phyloP scores from a whole-genome alignment of 2,329 filamentous ascomycete species.

The Dissoconium aciculare region DNA sequence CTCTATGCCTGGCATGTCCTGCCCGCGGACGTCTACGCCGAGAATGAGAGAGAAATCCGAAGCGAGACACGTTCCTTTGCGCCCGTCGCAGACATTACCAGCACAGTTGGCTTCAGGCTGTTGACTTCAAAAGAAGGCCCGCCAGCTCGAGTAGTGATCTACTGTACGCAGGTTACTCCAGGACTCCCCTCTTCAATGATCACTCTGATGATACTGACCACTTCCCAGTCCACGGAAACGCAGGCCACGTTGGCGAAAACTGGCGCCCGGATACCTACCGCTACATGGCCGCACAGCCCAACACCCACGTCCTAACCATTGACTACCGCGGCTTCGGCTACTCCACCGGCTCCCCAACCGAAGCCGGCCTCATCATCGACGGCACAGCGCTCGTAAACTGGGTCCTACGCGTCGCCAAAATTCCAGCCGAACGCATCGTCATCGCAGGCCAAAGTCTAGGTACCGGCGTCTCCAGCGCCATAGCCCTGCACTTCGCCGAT shows the following conservation, averaged over 20 bases:
- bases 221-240: slow-evolving; percentile 53
- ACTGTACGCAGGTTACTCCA: slow-evolving; percentile 27
- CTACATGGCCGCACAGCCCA: slow-evolving; percentile 54
- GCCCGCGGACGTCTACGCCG: slow-evolving; percentile 59
- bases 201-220: background rate
- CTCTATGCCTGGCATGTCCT: slow-evolving; percentile 87
- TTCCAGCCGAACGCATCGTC: slow-evolving; percentile 59
- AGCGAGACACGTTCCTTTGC: slow-evolving; percentile 31
- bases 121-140: slow-evolving; percentile 33
- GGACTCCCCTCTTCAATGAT: background rate
- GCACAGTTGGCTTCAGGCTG: slow-evolving; percentile 36
- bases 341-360: slow-evolving; percentile 65
- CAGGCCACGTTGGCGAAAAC: slow-evolving; percentile 68
- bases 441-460: slow-evolving; percentile 78
- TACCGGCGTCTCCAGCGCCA: slow-evolving; percentile 65
- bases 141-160: slow-evolving; percentile 40
- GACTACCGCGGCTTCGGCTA: slow-evolving; percentile 83
- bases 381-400: slow-evolving; percentile 60
- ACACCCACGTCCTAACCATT: slow-evolving; percentile 69
- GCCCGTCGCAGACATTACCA: slow-evolving; percentile 30
- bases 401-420: slow-evolving; percentile 46
- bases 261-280: slow-evolving; percentile 66
- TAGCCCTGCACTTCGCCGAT: slow-evolving; percentile 51
- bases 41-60: slow-evolving; percentile 49
- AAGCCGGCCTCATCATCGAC: slow-evolving; percentile 68